These are phyloP conservation scores for Curvularia lunata DNA, from an alignment of 2,329 filamentous ascomycete genomes.

Conservation along the genomic window DNA sequence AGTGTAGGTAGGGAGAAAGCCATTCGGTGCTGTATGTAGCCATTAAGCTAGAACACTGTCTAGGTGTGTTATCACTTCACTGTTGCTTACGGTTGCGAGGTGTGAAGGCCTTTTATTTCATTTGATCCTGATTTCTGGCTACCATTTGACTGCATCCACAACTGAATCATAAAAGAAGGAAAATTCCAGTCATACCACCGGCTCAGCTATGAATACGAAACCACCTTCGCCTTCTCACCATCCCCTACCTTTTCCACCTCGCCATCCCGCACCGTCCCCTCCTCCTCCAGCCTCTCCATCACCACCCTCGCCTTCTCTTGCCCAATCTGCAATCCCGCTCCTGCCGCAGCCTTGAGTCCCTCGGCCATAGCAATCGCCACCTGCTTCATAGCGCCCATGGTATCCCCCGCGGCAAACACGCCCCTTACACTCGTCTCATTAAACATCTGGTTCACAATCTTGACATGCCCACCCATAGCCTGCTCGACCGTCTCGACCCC, in stretches of 20 bases:
- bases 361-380: constrained; percentile 40
- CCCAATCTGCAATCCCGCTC: constrained; percentile 33
- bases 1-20: neutral
- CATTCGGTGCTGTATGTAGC: neutral
- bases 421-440: constrained; percentile 59
- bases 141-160: neutral
- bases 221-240: constrained; percentile 7
- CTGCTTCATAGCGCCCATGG: constrained; percentile 42
- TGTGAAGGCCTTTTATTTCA: neutral
- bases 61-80: neutral
- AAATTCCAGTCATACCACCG: neutral
- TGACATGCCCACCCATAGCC: constrained; percentile 52
- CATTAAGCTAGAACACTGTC: neutral
- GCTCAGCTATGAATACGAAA: neutral
- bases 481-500: constrained; percentile 49
- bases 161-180: neutral
- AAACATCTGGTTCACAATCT: constrained; percentile 53
- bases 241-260: neutral
- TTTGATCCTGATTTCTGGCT: no score
- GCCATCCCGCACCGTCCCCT: neutral
- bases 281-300: constrained; percentile 1
- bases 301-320: constrained; percentile 25
- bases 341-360: constrained; percentile 37
- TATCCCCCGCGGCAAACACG: constrained; percentile 63
- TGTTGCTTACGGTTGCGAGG: neutral